Base-by-base conservation (phyloP, 768 basidiomycete genomes). In the Collybia mongolica region DNA sequence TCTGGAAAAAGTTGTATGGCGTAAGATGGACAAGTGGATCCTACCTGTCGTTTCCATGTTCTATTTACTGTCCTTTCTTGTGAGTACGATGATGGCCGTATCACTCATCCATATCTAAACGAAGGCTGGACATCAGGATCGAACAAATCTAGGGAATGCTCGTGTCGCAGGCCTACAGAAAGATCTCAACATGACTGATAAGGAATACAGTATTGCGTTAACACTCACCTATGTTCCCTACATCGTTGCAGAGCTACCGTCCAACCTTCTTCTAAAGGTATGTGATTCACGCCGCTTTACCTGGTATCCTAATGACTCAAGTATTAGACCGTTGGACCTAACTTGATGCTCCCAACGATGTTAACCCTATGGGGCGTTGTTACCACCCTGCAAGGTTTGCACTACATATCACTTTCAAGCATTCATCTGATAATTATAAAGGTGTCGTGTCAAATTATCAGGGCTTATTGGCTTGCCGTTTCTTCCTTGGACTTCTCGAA, bases 341-440 rank as follows among this genome's bases (percentile, higher is more conserved):
- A 56, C 43, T 48, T 50, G 9, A 46, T 56, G 48, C 40, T 56
- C 43, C 86, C 87, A 0, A 63, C 77, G 1, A 80, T 86, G 75
- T 65, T 86, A 40, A 74, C 77, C 0, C 55, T 80, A 1, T 90
- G 87, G 86, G 86, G 86, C 11, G 40, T 86, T n/a, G 75, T 82
- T 11, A 74, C 78, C 8, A 72, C 81, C 5, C 67, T 81, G 39
- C 85, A 88, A 74, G 84, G 82, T 75, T 48, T 22, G 57, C 48
- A 22, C 43, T 38, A 12, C 44, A 5, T 22, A 19, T 9, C n/a
- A 9, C 28, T 5, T 35, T 14, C 7, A n/a, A 24, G 2, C 2
- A 20, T n/a, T n/a, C 6, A 37, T 19, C 32, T 40, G 19, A 49
- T 52, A 6, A 57, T 18, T 28, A 14, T 32, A 3, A 32, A 61